Percentiles rank a stretch among this genome's conserved stretches.
Evolutionary conservation across 768 basidiomycete species (phyloP).

Genomic region (Tulasnella sp.): DNA sequence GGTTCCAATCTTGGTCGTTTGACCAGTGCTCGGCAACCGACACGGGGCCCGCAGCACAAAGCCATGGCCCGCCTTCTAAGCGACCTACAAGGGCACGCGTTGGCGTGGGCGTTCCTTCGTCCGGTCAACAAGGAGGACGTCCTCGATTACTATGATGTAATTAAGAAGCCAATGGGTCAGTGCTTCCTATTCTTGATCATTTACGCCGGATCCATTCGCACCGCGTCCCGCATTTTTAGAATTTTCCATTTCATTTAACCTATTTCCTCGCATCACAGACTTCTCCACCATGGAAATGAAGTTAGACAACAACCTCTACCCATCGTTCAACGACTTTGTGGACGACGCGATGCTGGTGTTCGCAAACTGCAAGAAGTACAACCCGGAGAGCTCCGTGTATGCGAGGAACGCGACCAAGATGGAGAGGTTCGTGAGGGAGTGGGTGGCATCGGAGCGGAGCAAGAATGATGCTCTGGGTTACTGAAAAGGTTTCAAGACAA

Average conservation of each 20-base stretch:
- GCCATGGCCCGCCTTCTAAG: conserved; percentile 64
- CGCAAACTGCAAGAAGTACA: conserved; percentile 82
- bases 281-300: conserved; percentile 81
- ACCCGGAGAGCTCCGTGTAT: conserved; percentile 69
- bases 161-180: conserved; percentile 89
- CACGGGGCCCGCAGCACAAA: conserved; percentile 41
- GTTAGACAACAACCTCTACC: conserved; percentile 79
- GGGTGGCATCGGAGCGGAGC: conserved; percentile 21
- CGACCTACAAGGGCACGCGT: conserved; percentile 64
- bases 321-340: conserved; percentile 57
- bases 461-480: conserved; percentile 13
- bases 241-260: conserved; percentile 1
- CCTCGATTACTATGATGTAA: conserved; percentile 78
- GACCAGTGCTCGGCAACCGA: conserved; percentile 34
- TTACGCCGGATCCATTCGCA: too few relatives aligned
- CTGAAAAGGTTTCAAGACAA: not conserved
- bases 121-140: conserved; percentile 77
- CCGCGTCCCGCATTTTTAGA: too few relatives aligned
- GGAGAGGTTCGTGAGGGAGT: conserved; percentile 53
- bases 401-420: conserved; percentile 75
- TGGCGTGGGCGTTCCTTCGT: conserved; percentile 76
- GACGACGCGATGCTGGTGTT: conserved; percentile 77
- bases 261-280: conserved; percentile 39
- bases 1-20: conserved; percentile 18
- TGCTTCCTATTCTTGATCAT: not conserved